Base-by-base conservation (phyloP, 1,284 basidiomycete genomes). In the Crepidotus sp. region DNA sequence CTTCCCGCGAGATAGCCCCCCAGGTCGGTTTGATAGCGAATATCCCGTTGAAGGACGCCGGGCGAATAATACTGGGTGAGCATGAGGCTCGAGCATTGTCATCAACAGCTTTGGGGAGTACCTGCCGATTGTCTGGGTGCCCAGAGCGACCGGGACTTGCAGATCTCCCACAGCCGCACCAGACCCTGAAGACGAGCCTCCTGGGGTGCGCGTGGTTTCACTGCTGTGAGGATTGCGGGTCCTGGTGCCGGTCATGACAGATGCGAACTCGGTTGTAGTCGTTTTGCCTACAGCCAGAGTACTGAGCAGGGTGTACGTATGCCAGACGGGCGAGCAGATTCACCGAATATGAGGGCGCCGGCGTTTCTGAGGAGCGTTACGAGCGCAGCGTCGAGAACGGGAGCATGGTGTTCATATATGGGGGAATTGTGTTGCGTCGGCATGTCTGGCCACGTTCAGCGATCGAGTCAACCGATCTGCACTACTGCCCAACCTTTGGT, bases 81-180 rank as follows among this genome's bases (percentile, higher is more conserved):
- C 15, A 26, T 15, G 26, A 22, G 14, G 8, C 18, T 4, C 11
- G 5, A 18, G 8, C 8, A 26, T 19, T 11, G 19, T 24, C 8
- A 4, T 11, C 18, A 10, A 27, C 11, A 25, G 1, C 10, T 14
- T 14, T n/a, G 19, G 21, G 11, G 2, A n/a, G n/a, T 37, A 46
- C 48, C 52, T 54, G 22, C 53, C 53, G 7, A 42, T 30, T 5
- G 53, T 52, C 24, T 53, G 53, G 13, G 51, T 53, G 11, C 51
- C 53, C 4, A 55, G 39, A n/a, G 51, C 43, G 18, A 55, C n/a
- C 2, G 53, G 53, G 2, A 53, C 49, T 32, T 55, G 53, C 11
- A 49, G 38, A 32, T 53, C 53, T 5, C 37, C 53, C 13, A 55
- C 53, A n/a, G 53, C 51, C 19, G 53, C 53, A n/a, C 43, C 53